Conservation (phyloP, 2,329 filamentous ascomycete species). For the Stemphylium lycopersici region DNA sequence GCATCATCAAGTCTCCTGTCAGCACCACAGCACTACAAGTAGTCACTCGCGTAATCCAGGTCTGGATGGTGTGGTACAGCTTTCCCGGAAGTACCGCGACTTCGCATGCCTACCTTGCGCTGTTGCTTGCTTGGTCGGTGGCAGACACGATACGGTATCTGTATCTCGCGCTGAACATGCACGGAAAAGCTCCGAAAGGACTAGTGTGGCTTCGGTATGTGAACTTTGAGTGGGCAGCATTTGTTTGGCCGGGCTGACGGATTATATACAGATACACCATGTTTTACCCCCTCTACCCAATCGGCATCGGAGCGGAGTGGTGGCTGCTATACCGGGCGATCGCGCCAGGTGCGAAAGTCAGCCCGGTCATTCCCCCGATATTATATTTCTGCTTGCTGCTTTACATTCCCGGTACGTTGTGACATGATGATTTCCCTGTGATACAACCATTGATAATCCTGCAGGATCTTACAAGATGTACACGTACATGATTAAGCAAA, state of each 20-base stretch:
- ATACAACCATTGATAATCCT: background rate
- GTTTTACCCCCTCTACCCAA: constrained; percentile 34
- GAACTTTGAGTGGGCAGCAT: too few relatives aligned
- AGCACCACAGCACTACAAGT: constrained; percentile 31
- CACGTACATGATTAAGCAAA: constrained; percentile 37
- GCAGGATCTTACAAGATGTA: constrained; percentile 35
- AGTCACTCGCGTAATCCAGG: constrained; percentile 34
- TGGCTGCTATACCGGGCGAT: constrained; percentile 31
- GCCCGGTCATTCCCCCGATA: constrained; percentile 14
- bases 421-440: too few relatives aligned
- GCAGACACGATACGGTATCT: constrained; percentile 31
- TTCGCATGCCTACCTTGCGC: constrained; percentile 23
- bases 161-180: constrained; percentile 31
- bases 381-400: constrained; percentile 31
- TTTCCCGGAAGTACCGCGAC: constrained; percentile 26
- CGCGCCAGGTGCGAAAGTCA: constrained; percentile 18
- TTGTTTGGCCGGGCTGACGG: background rate
- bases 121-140: constrained; percentile 31
- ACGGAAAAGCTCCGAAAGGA: constrained; percentile 17
- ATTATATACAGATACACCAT: constrained; percentile 26
- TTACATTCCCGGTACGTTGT: constrained; percentile 31
- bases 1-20: constrained; percentile 31
- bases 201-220: constrained; percentile 30
- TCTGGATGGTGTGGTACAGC: constrained; percentile 36
- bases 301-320: constrained; percentile 37